phyloP scores from a whole-genome alignment of 257 asterid genomes.

The Fraxinus anomala region DNA sequence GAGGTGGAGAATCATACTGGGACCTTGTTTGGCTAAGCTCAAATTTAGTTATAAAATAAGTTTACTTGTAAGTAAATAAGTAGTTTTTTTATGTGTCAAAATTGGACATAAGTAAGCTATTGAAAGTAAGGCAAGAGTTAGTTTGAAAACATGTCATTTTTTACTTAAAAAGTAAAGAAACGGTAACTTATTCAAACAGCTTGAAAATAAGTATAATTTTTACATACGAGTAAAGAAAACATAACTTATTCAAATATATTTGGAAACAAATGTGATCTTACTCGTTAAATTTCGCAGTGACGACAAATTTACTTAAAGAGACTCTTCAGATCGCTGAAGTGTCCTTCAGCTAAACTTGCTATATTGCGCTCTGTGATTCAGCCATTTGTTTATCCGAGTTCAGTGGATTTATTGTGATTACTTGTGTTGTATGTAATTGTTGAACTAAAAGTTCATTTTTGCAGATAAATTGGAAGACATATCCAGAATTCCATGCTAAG shows the following conservation, averaged over 20 bases:
- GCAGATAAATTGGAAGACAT: slow-evolving; percentile 56
- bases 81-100: not conserved
- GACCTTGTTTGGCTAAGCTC: not conserved
- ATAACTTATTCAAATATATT: not conserved
- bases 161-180: no score
- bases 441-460: slow-evolving; percentile 10
- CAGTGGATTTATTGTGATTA: not conserved
- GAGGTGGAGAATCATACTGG: not conserved
- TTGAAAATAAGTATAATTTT: no score
- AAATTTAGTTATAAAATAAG: not conserved
- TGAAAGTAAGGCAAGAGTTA: not conserved
- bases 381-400: not conserved
- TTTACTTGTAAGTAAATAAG: not conserved
- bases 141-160: not conserved
- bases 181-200: no score
- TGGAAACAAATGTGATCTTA: no score
- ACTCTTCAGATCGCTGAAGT: not conserved
- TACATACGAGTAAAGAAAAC: not conserved
- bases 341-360: not conserved
- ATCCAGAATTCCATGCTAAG: slow-evolving; percentile 48
- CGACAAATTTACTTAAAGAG: not conserved
- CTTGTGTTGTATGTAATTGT: not conserved
- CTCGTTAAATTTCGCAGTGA: no score
- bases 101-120: not conserved
- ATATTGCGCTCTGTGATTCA: not conserved